Conservation (phyloP, 768 basidiomycete species). For the Termitomyces sp. region DNA sequence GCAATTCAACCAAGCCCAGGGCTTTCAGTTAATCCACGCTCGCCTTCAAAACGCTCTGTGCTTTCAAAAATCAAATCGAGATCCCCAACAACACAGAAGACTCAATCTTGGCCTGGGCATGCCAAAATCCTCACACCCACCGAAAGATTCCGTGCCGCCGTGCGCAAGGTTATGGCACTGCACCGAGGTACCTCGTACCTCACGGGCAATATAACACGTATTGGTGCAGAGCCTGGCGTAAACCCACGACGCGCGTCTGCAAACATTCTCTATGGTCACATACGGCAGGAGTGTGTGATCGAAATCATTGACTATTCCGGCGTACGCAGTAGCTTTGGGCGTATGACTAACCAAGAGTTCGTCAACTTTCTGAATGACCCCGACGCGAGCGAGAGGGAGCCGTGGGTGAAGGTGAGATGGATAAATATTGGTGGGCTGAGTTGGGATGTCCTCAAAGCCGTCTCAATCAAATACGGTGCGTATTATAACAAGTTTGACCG, state of each 20-base stretch:
- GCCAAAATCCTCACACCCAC: slow-evolving; percentile 30
- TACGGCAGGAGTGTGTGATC: slow-evolving; percentile 60
- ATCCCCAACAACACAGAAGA: slow-evolving; percentile 5
- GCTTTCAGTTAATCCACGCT: not conserved
- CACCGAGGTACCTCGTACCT: slow-evolving; percentile 45
- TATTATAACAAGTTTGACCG: not conserved
- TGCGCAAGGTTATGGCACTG: slow-evolving; percentile 62
- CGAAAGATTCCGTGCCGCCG: slow-evolving; percentile 52
- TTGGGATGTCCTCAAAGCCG: slow-evolving; percentile 71
- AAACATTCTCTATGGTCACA: slow-evolving; percentile 50
- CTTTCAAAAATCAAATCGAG: slow-evolving; percentile 8
- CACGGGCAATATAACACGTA: slow-evolving; percentile 24
- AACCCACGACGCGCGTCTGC: slow-evolving; percentile 63
- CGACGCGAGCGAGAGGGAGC: slow-evolving; percentile 41
- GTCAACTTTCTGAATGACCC: slow-evolving; percentile 48
- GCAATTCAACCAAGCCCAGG: not conserved
- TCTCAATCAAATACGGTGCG: slow-evolving; percentile 63
- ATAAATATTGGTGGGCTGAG: slow-evolving; percentile 66
- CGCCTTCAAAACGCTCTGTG: slow-evolving; percentile 12
- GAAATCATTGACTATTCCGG: slow-evolving; percentile 66
- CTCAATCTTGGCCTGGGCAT: slow-evolving; percentile 10
- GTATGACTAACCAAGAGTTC: slow-evolving; percentile 61
- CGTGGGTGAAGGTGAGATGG: slow-evolving; percentile 72
- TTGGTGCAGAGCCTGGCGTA: slow-evolving; percentile 71
- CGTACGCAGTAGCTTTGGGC: slow-evolving; percentile 46